Conservation (phyloP, 2,329 filamentous ascomycete genomes). For the Aspergillus uvarum region DNA sequence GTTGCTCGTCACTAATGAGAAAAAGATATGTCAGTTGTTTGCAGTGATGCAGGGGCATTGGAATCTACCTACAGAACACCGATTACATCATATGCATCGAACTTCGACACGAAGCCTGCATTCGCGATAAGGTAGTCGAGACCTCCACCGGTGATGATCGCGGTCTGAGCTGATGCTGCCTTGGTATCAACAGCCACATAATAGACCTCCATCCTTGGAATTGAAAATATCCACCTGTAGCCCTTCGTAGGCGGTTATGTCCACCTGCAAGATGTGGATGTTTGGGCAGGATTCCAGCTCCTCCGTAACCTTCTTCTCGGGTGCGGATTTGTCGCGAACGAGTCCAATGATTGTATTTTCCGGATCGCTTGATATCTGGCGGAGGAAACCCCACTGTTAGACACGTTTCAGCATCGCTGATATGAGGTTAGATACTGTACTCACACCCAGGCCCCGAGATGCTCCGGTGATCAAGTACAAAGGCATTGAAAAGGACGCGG, state of each 20-base stretch:
- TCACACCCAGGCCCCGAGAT: background rate
- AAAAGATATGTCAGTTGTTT: too few relatives aligned
- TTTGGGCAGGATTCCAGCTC: conserved; percentile 31
- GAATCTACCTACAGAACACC: conserved; percentile 38
- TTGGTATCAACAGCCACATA: too few relatives aligned
- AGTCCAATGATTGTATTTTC: conserved; percentile 49
- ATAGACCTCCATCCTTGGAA: too few relatives aligned
- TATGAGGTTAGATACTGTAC: background rate
- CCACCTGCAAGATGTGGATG: conserved; percentile 48
- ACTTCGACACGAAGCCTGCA: conserved; percentile 39
- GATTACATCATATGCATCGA: conserved; percentile 33
- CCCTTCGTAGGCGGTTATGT: conserved; percentile 42
- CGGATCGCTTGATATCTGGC: conserved; percentile 46
- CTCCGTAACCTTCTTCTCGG: conserved; percentile 45
- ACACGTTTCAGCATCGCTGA: conserved; percentile 49
- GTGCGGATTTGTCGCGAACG: conserved; percentile 48
- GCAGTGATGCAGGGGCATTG: too few relatives aligned
- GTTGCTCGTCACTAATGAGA: too few relatives aligned
- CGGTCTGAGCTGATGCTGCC: conserved; percentile 17
- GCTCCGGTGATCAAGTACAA: background rate
- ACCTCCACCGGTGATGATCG: conserved; percentile 20
- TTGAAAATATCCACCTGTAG: conserved; percentile 29
- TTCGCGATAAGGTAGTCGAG: conserved; percentile 58
- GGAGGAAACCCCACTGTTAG: conserved; percentile 47
- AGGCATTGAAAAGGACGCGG: background rate